A percentile compares a stretch with the other conserved stretches of the same genome.
Evolutionary conservation across 2,329 filamentous ascomycete species (phyloP).

Genomic region (Colletotrichum scovillei): DNA sequence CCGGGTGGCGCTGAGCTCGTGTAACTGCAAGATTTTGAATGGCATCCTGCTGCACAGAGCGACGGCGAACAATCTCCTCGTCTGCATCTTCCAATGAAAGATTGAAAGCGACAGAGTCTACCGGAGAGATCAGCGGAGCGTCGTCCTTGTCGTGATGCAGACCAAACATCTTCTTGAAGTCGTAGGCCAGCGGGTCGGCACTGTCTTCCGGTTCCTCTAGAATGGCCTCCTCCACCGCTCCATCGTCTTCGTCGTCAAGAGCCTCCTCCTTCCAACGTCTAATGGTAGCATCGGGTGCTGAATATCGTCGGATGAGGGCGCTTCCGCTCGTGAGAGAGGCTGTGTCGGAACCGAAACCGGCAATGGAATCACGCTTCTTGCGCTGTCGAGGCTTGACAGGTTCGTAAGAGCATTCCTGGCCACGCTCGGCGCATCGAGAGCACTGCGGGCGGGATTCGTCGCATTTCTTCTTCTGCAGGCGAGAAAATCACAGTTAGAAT

Average conservation of each 20-base stretch:
- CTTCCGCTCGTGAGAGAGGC: constrained; percentile 18
- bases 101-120: constrained; percentile 46
- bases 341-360: constrained; percentile 26
- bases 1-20: constrained; percentile 33
- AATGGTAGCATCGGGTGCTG: constrained; percentile 24
- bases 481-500: constrained; percentile 10
- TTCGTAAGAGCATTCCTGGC: constrained; percentile 62
- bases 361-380: constrained; percentile 45
- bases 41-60: constrained; percentile 40
- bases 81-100: constrained; percentile 42
- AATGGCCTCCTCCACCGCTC: constrained; percentile 25
- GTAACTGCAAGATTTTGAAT: constrained; percentile 28
- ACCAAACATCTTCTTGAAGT: constrained; percentile 30
- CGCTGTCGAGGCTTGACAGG: constrained; percentile 54
- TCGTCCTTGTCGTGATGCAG: constrained; percentile 27
- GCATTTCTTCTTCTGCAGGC: constrained; percentile 66
- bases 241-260: constrained; percentile 21
- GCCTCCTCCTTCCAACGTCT: constrained; percentile 29
- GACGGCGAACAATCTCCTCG: constrained; percentile 36
- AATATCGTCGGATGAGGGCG: constrained; percentile 22
- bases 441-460: constrained; percentile 64
- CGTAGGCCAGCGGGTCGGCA: constrained; percentile 19
- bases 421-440: constrained; percentile 61
- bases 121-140: constrained; percentile 43
- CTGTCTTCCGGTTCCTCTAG: constrained; percentile 22